phyloP scores from a whole-genome alignment of 2,329 filamentous ascomycete species.

The Colletotrichum sp. region DNA sequence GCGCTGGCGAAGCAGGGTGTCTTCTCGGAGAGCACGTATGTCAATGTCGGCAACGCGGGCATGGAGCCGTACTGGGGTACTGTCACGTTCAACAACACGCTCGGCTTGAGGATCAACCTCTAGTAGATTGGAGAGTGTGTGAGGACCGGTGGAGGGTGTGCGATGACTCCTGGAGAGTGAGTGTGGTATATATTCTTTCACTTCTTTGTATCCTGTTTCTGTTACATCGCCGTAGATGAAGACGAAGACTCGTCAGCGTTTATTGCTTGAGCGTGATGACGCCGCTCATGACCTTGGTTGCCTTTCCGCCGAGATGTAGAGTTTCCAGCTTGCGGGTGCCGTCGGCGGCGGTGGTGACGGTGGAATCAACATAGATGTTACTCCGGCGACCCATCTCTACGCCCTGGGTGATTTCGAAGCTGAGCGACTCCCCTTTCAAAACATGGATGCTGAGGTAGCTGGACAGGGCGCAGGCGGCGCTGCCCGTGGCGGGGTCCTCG shows the following conservation, averaged over 20 bases:
- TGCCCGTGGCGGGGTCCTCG: constrained; percentile 69
- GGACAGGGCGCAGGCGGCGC: constrained; percentile 63
- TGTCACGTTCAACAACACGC: constrained; percentile 26
- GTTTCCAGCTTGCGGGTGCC: not conserved
- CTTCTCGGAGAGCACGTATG: constrained; percentile 39
- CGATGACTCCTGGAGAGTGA: not conserved
- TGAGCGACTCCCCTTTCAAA: constrained; percentile 26
- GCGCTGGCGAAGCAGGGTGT: constrained; percentile 40
- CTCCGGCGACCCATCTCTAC: constrained; percentile 21
- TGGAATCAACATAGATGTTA: constrained; percentile 6
- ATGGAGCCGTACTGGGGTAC: constrained; percentile 28
- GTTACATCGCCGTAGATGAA: not conserved
- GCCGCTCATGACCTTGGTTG: constrained; percentile 15
- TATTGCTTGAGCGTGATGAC: not conserved
- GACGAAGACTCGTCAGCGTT: not conserved
- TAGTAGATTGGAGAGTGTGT: not conserved
- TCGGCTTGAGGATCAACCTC: constrained; percentile 25
- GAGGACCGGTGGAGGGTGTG: no score
- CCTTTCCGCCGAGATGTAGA: constrained; percentile 14
- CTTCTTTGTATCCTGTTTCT: not conserved
- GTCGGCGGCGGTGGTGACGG: not conserved
- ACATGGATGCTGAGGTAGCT: constrained; percentile 57
- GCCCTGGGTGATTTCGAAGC: constrained; percentile 22
- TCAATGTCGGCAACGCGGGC: constrained; percentile 48
- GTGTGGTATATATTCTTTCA: not conserved